Evolutionary conservation across 352 stramenopile species (phyloP).

Genomic region (Elongisporangium anandrum): DNA sequence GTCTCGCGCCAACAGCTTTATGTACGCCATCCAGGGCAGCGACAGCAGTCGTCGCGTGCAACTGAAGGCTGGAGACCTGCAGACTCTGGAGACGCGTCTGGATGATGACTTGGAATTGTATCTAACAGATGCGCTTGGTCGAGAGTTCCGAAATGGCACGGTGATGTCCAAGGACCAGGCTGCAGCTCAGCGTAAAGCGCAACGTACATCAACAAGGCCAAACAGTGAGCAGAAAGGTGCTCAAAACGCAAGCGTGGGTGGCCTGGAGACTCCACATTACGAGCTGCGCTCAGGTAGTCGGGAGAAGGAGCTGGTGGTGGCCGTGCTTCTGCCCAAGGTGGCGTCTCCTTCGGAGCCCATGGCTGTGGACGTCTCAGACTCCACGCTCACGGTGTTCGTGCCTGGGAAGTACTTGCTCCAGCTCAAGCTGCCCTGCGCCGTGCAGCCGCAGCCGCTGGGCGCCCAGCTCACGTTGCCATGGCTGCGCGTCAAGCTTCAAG

Average conservation of each 20-base stretch:
- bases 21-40: constrained; percentile 49
- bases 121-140: constrained; percentile 44
- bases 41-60: constrained; percentile 23
- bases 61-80: constrained; percentile 19
- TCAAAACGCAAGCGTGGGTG: background rate
- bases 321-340: constrained; percentile 45
- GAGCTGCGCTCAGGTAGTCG: constrained; percentile 24
- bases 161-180: constrained; percentile 68
- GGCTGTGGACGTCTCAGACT: constrained; percentile 40
- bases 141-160: constrained; percentile 57
- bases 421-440: constrained; percentile 29
- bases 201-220: background rate
- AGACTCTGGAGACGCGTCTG: constrained; percentile 31
- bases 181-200: constrained; percentile 14
- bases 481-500: background rate
- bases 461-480: background rate
- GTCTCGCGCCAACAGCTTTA: constrained; percentile 66
- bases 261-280: constrained; percentile 33
- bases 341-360: constrained; percentile 24
- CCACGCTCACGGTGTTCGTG: constrained; percentile 42
- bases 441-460: background rate
- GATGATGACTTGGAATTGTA: constrained; percentile 46
- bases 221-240: background rate
- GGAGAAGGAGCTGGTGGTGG: constrained; percentile 30
- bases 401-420: constrained; percentile 49